A percentile compares a stretch with the other conserved stretches of the same genome.
Conservation (phyloP, 2,329 filamentous ascomycete genomes). For the Talaromyces amestolkiae region DNA sequence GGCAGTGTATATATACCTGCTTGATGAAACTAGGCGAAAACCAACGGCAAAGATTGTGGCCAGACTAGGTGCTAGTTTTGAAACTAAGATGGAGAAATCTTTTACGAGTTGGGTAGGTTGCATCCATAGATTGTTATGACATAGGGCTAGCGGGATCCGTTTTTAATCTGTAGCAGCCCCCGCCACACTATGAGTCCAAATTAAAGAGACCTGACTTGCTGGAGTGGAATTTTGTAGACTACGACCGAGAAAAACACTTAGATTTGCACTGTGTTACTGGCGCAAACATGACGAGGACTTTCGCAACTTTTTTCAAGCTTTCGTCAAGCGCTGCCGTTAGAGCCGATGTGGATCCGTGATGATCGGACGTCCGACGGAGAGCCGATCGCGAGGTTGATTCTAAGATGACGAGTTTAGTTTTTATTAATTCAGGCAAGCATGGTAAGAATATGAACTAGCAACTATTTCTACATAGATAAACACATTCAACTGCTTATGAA, state of each 20-base stretch:
- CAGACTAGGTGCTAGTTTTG: neutral
- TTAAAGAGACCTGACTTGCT: neutral
- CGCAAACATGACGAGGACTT: neutral
- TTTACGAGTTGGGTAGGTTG: neutral
- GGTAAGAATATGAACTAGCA: neutral
- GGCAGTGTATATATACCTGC: slow-evolving; percentile 10
- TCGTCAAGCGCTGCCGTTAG: slow-evolving; percentile 5
- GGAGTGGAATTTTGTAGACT: neutral
- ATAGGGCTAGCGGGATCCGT: neutral
- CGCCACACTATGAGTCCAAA: neutral
- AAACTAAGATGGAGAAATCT: neutral
- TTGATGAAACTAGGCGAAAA: neutral
- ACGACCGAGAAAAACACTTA: neutral
- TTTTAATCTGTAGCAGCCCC: neutral
- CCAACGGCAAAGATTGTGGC: neutral
- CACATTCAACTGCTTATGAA: no score
- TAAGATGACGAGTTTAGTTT: neutral
- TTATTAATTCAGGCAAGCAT: neutral
- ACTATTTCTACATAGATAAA: no score
- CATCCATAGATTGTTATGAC: slow-evolving; percentile 4
- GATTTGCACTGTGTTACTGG: neutral
- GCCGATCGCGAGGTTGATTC: neutral
- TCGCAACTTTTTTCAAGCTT: slow-evolving; percentile 6
- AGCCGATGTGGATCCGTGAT: slow-evolving; percentile 6
- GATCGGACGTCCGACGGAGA: slow-evolving; percentile 1